Base-by-base conservation (phyloP, 2,329 filamentous ascomycete genomes). In the Penicillium sp. region DNA sequence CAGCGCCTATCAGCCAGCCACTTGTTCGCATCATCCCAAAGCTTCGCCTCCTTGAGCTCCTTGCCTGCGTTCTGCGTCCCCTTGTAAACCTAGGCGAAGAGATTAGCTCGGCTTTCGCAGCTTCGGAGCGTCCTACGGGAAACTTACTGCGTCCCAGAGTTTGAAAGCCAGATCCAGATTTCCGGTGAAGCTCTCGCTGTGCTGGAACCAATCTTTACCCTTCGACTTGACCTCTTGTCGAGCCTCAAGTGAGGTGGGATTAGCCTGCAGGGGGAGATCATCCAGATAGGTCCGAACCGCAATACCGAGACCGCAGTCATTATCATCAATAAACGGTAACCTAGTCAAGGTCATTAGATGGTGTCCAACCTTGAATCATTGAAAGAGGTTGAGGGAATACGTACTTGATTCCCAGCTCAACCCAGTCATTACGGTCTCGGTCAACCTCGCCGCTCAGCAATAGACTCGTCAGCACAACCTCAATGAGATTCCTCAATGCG, bases 371-470 rank as follows among this genome's bases (percentile, higher is more conserved):
- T 11, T 24, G 39, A 36, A 27, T 35, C 19, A 27, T 13, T 19
- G n/a, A 39, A 18, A n/a, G 22, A 7, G 7, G 9, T 35, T 16
- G 18, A 33, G 13, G 37, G 41, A 19, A 16, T 18, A 77, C 85
- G 71, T 82, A 94, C 91, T 85, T 85, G 65, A 90, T 84, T 64
- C 88, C 88, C 59, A 98, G 82, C 49, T 89, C 84, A 55, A 87
- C 78, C 73, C 86, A 84, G 70, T 91, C 88, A 13, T 84, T 80
- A 56, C 87, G 82, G 58, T 89, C 85, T 40, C 93, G 86, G 58
- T 90, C 83, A 19, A 88, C 90, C 69, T 96, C 91, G 6, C 88
- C 91, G 67, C 88, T 88, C 69, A 97, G 82, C 66, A 97, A 88
- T 80, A 96, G 86, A 33, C 89, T 89, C 6, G 88, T 88, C 19